Evolutionary conservation across 805 yeast genomes (phyloP), one percentile per base, ranked within the genome.

Genomic region (Pichia cabralensis): DNA sequence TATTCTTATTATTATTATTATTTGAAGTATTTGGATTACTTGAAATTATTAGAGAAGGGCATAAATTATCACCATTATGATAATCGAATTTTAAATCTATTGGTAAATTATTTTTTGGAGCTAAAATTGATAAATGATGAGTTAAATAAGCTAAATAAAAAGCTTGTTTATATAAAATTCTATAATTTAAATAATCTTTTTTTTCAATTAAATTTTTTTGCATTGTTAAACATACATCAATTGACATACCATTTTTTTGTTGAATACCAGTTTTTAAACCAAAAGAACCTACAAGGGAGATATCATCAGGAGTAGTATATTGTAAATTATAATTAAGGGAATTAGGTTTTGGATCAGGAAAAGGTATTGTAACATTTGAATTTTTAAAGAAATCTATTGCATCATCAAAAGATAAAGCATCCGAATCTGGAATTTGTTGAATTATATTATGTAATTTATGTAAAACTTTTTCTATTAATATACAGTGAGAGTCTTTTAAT

Each of bases 141-240:
- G 94, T 80, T 38, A 92, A 50, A 50, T 75, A 80, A 2, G 95
- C 89, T 36, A 86, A 47, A 50, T 86, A 92, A 46, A 83, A 89
- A 8, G 96, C 76, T 45, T 95, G 71, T 58, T 92, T 92, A 61
- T 89, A 86, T 37, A 85, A 62, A 26, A 92, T 89, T 52, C 97
- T 69, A 61, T 82, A 85, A 60, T 92, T 92, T 48, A 89, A 64
- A 50, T 78, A 84, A 56, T 92, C 98, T 60, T 92, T 92, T 33
- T 79, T 76, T 49, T 80, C 86, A 51, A 92, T 80, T 31, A 81
- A 53, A 19, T 61, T 58, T 33, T 62, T 58, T 6, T 96, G 95
- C 88, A 92, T 89, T 4, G 83, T 76, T 26, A 89, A 64, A 22
- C 81, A 67, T 20, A 92, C 69, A 54, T 92, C 98, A 16, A 89